phyloP scores from a whole-genome alignment of 129 eudicot genomes.

The Pittosporum tobira region DNA sequence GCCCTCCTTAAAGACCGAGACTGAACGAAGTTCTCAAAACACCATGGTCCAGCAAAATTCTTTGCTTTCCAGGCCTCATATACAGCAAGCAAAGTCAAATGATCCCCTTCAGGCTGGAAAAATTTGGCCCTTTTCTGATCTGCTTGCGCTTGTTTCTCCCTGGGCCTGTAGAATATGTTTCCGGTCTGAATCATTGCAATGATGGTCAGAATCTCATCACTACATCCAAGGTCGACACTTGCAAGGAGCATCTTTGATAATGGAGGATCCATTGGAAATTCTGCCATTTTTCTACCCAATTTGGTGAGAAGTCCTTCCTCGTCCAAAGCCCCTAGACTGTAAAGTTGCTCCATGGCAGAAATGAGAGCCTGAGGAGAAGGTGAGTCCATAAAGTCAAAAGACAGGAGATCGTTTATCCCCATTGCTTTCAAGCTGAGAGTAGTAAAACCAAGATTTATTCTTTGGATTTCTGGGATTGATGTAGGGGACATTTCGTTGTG shows the following conservation, averaged over 20 bases:
- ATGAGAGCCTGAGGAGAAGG: slow-evolving; percentile 83
- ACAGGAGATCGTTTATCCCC: slow-evolving; percentile 72
- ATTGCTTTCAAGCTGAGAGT: slow-evolving; percentile 67
- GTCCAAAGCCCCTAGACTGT: slow-evolving; percentile 83
- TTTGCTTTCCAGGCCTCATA: slow-evolving; percentile 95
- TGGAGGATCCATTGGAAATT: slow-evolving; percentile 85
- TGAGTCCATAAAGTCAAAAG: slow-evolving; percentile 86
- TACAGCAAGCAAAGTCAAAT: slow-evolving; percentile 77
- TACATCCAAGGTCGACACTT: slow-evolving; percentile 83
- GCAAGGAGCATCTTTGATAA: slow-evolving; percentile 82
- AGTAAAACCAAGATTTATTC: slow-evolving; percentile 62
- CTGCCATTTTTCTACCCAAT: slow-evolving; percentile 81
- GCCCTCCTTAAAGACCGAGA: slow-evolving; percentile 79
- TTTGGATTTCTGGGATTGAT: slow-evolving; percentile 67
- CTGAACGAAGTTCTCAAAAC: slow-evolving; percentile 81
- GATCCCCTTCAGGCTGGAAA: slow-evolving; percentile 88
- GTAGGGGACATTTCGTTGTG: slow-evolving; percentile 74
- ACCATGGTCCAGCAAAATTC: slow-evolving; percentile 84
- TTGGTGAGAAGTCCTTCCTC: slow-evolving; percentile 79
- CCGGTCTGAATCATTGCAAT: slow-evolving; percentile 89
- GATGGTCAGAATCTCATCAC: slow-evolving; percentile 90
- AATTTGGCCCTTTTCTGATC: slow-evolving; percentile 83
- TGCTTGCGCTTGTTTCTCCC: slow-evolving; percentile 92
- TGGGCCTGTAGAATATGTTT: slow-evolving; percentile 71
- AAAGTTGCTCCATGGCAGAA: slow-evolving; percentile 71